Evolutionary conservation across 192 early-diverging fungal genomes (phyloP).

Genomic region (Umbelopsis vinacea): DNA sequence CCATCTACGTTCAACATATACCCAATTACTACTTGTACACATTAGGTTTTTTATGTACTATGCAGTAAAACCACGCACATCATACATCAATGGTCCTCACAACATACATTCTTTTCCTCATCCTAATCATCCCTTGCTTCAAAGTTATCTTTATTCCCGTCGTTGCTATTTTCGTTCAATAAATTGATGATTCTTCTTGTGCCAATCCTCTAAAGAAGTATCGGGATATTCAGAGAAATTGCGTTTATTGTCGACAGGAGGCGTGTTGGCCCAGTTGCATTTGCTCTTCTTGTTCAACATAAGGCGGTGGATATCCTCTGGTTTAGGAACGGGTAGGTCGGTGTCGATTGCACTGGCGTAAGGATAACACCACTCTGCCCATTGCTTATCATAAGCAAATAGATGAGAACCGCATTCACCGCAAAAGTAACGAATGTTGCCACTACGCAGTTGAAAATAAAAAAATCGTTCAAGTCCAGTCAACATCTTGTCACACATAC

Average conservation of each 20-base stretch:
- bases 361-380: constrained; percentile 38
- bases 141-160: not conserved
- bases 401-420: constrained; percentile 57
- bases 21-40: constrained; percentile 1
- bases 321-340: constrained; percentile 47
- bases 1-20: not conserved
- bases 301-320: constrained; percentile 45
- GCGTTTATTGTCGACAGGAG: constrained; percentile 21
- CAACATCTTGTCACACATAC: not conserved
- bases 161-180: constrained; percentile 22
- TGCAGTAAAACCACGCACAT: not conserved
- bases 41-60: not conserved
- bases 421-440: constrained; percentile 59
- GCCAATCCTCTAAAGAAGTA: constrained; percentile 61
- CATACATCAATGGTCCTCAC: not conserved
- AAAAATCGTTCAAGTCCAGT: no score
- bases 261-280: constrained; percentile 50
- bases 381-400: constrained; percentile 43
- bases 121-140: not conserved
- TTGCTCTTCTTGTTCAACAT: constrained; percentile 46
- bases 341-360: constrained; percentile 64
- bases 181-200: constrained; percentile 47
- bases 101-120: not conserved
- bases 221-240: constrained; percentile 58
- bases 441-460: constrained; percentile 20